phyloP scores from a whole-genome alignment of 208 protist species.

The Perkinsela sp. region DNA sequence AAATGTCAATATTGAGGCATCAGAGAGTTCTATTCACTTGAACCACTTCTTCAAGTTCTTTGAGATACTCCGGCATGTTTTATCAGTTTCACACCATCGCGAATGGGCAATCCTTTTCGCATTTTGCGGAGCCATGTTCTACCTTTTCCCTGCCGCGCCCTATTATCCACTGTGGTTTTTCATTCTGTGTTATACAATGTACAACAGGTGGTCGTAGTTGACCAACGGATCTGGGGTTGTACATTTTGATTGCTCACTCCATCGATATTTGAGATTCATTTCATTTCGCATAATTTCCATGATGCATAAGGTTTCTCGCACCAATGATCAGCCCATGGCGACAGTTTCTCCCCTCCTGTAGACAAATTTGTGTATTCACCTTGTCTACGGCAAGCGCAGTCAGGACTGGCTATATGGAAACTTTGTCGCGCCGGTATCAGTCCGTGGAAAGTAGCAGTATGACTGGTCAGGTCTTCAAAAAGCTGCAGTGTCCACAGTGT shows the following conservation, averaged over 20 bases:
- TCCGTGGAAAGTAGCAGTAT: neutral
- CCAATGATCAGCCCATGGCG: too few relatives aligned
- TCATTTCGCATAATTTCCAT: too few relatives aligned
- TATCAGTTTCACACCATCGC: neutral
- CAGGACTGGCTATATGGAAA: neutral
- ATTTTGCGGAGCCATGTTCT: neutral
- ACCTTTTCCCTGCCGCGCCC: neutral
- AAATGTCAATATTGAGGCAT: too few relatives aligned
- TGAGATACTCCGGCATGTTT: neutral
- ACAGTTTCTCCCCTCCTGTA: neutral
- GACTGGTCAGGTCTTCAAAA: neutral
- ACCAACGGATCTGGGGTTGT: neutral
- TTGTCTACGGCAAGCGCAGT: neutral
- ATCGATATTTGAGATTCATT: too few relatives aligned
- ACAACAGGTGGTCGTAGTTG: neutral
- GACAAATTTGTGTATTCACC: neutral
- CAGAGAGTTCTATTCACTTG: too few relatives aligned
- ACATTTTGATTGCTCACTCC: neutral
- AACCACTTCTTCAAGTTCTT: too few relatives aligned
- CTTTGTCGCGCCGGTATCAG: neutral
- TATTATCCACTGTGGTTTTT: neutral
- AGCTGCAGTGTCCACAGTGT: slow-evolving; percentile 28
- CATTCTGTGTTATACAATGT: neutral
- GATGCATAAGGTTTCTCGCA: too few relatives aligned
- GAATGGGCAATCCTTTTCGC: neutral